Evolutionary conservation across 495 filamentous ascomycete species (phyloP), one percentile per base, ranked within the genome.

Genomic region (Tetracladium setigerum): DNA sequence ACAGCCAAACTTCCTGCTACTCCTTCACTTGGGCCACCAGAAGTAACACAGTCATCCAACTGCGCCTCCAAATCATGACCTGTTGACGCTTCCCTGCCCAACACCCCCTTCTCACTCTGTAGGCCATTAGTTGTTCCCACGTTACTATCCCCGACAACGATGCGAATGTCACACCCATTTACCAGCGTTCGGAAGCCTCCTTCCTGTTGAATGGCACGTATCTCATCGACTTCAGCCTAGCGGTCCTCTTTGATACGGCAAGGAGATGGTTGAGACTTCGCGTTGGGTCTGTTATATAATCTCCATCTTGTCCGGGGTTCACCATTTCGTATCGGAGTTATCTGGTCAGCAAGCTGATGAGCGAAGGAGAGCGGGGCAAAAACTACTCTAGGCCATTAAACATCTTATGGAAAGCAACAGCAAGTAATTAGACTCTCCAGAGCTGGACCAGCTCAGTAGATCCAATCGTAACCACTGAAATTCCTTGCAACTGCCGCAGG

Each of bases 291-390:
- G 31, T 48, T 24, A 44, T 33, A 1, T 15, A 22, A 38, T 53
- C 50, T 17, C 46, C 46, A 44, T 90, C 86, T 62, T 82, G 80
- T 4, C 76, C 82, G 1, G 82, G 82, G 51, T 94, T 95, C 49
- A 81, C 84, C 12, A 77, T 81, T 60, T 88, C 77, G 62, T 86
- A 92, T 53, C n/a, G n/a, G n/a, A n/a, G n/a, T n/a, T n/a, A n/a
- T n/a, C n/a, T n/a, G 79, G 74, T 33, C 82, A 68, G 4, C n/a
- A n/a, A n/a, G n/a, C 45, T n/a, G n/a, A n/a, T n/a, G n/a, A n/a
- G n/a, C n/a, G n/a, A n/a, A n/a, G n/a, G n/a, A n/a, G n/a, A n/a
- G n/a, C n/a, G n/a, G n/a, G n/a, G n/a, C n/a, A n/a, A n/a, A n/a
- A n/a, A n/a, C n/a, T n/a, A n/a, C n/a, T 83, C 75, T 31, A 90